Conservation (phyloP, 2,329 filamentous ascomycete genomes). For the Fusarium hostae region DNA sequence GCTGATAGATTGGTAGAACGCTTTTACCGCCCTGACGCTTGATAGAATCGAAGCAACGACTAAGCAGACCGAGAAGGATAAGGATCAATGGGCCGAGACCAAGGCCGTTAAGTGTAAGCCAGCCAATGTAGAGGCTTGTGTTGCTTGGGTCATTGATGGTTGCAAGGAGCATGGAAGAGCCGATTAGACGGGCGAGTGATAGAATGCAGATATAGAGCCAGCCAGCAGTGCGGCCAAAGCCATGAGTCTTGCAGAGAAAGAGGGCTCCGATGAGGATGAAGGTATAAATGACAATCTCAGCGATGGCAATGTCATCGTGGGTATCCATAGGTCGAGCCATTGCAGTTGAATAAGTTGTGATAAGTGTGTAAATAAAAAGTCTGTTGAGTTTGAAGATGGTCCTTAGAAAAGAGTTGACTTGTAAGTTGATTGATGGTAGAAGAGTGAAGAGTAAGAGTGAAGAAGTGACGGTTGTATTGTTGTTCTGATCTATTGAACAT, state of each 20-base stretch:
- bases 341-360: background rate
- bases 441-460: background rate
- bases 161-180: conserved; percentile 57
- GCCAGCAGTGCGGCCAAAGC: conserved; percentile 69
- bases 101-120: conserved; percentile 47
- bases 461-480: background rate
- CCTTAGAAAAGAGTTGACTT: background rate
- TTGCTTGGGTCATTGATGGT: conserved; percentile 63
- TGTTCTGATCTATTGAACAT: background rate
- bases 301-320: conserved; percentile 49
- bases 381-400: background rate
- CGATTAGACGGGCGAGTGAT: conserved; percentile 67
- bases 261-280: conserved; percentile 46
- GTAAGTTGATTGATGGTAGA: background rate
- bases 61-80: conserved; percentile 49
- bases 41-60: conserved; percentile 58
- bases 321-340: conserved; percentile 42
- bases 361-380: background rate
- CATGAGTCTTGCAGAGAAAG: conserved; percentile 57
- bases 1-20: conserved; percentile 46
- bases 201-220: conserved; percentile 70
- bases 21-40: conserved; percentile 50
- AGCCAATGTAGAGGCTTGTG: conserved; percentile 48
- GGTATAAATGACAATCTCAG: conserved; percentile 47
- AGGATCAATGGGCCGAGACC: conserved; percentile 61